Base-by-base conservation (phyloP, 345 rosid genomes). In the Sapria himalayana region DNA sequence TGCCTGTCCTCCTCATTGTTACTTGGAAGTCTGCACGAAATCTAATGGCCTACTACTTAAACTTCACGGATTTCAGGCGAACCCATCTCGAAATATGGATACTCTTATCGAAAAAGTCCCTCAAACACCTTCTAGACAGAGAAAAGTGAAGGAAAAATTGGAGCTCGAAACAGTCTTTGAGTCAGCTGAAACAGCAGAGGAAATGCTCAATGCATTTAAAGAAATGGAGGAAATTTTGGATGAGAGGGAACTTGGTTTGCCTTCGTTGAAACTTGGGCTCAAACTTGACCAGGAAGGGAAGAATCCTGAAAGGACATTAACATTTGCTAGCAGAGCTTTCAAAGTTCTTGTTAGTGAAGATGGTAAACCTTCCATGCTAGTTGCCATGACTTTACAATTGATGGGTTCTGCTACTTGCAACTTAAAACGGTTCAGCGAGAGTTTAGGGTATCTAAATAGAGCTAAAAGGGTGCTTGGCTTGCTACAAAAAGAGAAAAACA, bases 221-320 rank as follows among this genome's bases (percentile, higher is more conserved):
- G 52, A 56, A 33, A 89, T 82, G 95, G 98, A 82, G 63, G 43
- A 70, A 12, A 57, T 56, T 27, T 79, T 76, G 55, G 63, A 74
- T 14, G 93, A 69, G 41, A 60, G 59, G 44, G 94, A 72, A 49
- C 71, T 89, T 20, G 94, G 82, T 9, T 51, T 79, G 63, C 78
- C 93, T 13, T 67, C 75, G 6, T 33, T 89, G 55, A 82, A 82
- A 55, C 15, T 82, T 42, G 98, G 93, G 21, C 76, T 82, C 14
- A 76, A 76, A 58, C 85, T 89, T 56, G 85, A 89, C 42, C 82
- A 70, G 13, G 82, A 82, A 60, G 91, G 80, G 60, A 78, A 67
- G 41, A 77, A 76, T 69, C 91, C 91, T 25, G 62, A 69, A 56
- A 69, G 54, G 64, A 58, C 74, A 43, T 38, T 89, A 9, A 59